A percentile compares a stretch with the other conserved stretches of the same genome.
Conservation (phyloP, 1,284 basidiomycete species). For the Coriolopsis trogii region DNA sequence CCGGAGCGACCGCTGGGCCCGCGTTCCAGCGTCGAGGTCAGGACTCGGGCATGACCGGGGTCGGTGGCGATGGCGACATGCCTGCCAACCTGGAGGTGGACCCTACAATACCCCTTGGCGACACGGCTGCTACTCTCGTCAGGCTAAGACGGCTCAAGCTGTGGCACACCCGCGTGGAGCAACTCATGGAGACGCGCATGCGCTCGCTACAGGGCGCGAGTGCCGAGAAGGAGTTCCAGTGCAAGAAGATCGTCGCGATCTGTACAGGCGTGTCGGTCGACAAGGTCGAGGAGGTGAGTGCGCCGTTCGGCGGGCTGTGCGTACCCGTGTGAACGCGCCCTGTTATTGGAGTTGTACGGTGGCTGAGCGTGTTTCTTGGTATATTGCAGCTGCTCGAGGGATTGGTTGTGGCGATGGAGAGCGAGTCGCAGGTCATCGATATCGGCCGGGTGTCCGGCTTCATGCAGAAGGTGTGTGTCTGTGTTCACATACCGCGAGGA, state of each 20-base stretch:
- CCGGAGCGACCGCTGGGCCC: constrained; percentile 44
- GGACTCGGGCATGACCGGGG: constrained; percentile 60
- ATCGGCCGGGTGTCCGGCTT: constrained; percentile 87
- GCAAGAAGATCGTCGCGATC: constrained; percentile 88
- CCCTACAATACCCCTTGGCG: constrained; percentile 63
- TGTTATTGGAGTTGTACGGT: constrained; percentile 6
- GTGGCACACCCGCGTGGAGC: constrained; percentile 83
- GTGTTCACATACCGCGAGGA: too few relatives aligned
- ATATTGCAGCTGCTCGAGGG: constrained; percentile 80
- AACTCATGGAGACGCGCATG: constrained; percentile 71
- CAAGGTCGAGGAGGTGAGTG: constrained; percentile 85
- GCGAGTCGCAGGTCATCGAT: constrained; percentile 84
- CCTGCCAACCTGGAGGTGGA: constrained; percentile 67
- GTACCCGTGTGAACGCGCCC: not conserved
- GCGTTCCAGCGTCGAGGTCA: constrained; percentile 73
- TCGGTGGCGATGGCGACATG: constrained; percentile 55
- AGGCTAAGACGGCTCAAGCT: constrained; percentile 73
- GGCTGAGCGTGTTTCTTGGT: constrained; percentile 11
- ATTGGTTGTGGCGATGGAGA: constrained; percentile 87
- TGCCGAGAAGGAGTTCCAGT: constrained; percentile 86
- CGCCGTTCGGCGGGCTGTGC: not conserved
- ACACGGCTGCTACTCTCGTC: constrained; percentile 64
- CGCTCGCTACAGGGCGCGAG: constrained; percentile 76
- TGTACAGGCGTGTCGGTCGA: constrained; percentile 89
- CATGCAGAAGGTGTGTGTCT: constrained; percentile 72